phyloP scores from a whole-genome alignment of 2,329 filamentous ascomycete genomes.

The Aspergillus hortae region DNA sequence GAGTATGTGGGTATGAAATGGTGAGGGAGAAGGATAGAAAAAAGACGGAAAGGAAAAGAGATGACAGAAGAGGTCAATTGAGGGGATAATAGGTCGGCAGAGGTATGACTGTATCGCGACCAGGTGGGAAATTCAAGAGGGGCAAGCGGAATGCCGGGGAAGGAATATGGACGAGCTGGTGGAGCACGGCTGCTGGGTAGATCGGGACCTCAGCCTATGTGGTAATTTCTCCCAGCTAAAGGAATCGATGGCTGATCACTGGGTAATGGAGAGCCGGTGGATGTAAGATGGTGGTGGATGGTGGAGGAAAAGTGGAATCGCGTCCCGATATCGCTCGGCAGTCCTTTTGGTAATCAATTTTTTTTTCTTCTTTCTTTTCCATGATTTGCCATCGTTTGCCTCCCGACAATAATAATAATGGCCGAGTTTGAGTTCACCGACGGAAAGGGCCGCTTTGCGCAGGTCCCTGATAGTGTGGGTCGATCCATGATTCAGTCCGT shows the following conservation, averaged over 20 bases:
- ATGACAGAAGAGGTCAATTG: not conserved
- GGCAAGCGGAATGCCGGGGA: not conserved
- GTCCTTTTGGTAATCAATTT: conserved; percentile 9
- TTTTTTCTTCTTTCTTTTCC: not conserved
- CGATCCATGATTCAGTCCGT: conserved; percentile 2
- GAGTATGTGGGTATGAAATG: too few species aligned
- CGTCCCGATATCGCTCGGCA: conserved; percentile 27
- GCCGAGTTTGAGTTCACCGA: conserved; percentile 2
- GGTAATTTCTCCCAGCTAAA: not conserved
- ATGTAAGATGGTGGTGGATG: too few species aligned
- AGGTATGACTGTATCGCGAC: not conserved
- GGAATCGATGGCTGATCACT: too few species aligned
- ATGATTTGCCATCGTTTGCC: not conserved
- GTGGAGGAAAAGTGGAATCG: not conserved
- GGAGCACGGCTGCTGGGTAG: conserved; percentile 8
- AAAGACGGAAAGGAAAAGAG: not conserved
- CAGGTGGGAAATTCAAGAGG: not conserved
- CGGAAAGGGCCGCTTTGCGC: conserved; percentile 15
- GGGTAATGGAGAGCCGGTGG: conserved; percentile 7
- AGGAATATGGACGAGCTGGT: conserved; percentile 3
- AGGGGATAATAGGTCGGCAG: not conserved
- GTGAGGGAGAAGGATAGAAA: too few species aligned
- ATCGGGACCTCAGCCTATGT: not conserved
- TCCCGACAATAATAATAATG: too few species aligned
- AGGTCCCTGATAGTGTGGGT: conserved; percentile 10